A percentile compares a stretch with the other conserved stretches of the same genome.
These are phyloP conservation scores for Candida dubliniensis DNA, from an alignment of 1,139 yeast genomes.

Conservation along the genomic window DNA sequence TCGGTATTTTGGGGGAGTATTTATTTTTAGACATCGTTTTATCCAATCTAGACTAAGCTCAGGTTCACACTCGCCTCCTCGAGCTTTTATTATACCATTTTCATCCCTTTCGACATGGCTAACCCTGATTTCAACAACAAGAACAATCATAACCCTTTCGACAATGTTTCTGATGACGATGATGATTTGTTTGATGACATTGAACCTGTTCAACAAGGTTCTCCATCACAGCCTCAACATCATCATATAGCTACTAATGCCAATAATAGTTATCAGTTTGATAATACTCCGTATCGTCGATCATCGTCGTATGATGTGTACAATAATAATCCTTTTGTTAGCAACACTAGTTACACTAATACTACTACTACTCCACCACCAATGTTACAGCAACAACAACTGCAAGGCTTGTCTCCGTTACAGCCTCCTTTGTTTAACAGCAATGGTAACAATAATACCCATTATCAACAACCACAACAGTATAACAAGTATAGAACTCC, in stretches of 20 bases:
- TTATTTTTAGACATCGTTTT: too few species aligned
- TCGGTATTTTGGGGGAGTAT: too few species aligned
- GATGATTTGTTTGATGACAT: constrained; percentile 14
- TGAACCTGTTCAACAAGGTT: constrained; percentile 5
- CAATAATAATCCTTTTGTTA: background rate
- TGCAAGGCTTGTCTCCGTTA: too few species aligned
- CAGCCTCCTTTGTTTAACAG: too few species aligned
- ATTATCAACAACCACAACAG: background rate
- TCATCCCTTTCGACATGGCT: too few species aligned
- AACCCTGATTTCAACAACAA: too few species aligned
- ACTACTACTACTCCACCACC: constrained; percentile 1
- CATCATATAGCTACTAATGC: constrained; percentile 1
- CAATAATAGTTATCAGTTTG: background rate
- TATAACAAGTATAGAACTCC: constrained; percentile 5
- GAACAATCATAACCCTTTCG: constrained; percentile 7
- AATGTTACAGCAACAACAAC: too few species aligned
- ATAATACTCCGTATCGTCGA: background rate
- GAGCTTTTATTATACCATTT: too few species aligned
- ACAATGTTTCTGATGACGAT: constrained; percentile 10
- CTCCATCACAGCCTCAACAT: constrained; percentile 1
- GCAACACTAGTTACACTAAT: background rate
- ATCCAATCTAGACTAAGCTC: too few species aligned
- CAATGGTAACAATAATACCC: background rate
- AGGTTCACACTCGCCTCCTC: too few species aligned
- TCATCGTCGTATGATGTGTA: background rate